Conservation (phyloP, 305 asterid species). For the Fraxinus paxiana region DNA sequence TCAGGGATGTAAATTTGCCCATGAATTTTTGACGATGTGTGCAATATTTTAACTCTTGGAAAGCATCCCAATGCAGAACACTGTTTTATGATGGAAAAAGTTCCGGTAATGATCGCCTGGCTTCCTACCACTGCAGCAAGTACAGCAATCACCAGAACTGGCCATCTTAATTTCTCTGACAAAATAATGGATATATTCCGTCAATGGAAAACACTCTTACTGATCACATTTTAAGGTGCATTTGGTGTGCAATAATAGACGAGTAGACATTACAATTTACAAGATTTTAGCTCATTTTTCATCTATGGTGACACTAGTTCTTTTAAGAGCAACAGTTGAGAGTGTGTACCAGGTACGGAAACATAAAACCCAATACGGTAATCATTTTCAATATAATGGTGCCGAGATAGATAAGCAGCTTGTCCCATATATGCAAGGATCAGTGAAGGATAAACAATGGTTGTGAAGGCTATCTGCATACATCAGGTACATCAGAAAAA, state of each 20-base stretch:
- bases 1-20: constrained; percentile 98
- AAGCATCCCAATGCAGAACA: constrained; percentile 90
- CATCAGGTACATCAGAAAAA: not conserved
- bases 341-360: constrained; percentile 73
- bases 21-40: constrained; percentile 80
- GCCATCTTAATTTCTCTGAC: constrained; percentile 77
- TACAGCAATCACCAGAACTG: constrained; percentile 81
- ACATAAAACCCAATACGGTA: constrained; percentile 70
- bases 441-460: constrained; percentile 19
- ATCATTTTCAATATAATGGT: constrained; percentile 47
- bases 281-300: not conserved
- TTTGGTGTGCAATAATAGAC: not conserved
- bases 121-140: constrained; percentile 97
- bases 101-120: constrained; percentile 92
- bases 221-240: not conserved
- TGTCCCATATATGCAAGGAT: constrained; percentile 97
- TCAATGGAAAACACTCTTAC: constrained; percentile 5
- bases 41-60: constrained; percentile 75
- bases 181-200: constrained; percentile 7
- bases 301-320: not conserved
- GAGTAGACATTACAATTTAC: not conserved
- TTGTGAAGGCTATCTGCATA: constrained; percentile 25
- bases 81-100: constrained; percentile 88
- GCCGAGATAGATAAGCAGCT: constrained; percentile 85
- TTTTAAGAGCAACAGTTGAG: not conserved